Evolutionary conservation across 805 yeast species (phyloP).

Genomic region (Ogataea salicorniae): DNA sequence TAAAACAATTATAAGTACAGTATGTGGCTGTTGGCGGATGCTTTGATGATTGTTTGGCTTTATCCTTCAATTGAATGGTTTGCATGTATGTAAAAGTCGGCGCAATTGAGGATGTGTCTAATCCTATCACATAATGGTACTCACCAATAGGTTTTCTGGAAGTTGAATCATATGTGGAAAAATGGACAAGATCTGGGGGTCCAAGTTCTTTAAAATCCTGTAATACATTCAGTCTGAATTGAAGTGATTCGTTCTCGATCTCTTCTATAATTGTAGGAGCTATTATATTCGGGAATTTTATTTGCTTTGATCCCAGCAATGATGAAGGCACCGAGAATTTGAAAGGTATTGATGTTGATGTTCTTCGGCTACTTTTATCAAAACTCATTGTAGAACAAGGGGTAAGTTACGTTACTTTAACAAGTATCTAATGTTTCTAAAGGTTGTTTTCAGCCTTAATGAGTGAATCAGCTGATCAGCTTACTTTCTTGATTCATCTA

Average conservation of each 20-base stretch:
- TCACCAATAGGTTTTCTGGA: slow-evolving; percentile 46
- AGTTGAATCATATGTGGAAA: slow-evolving; percentile 39
- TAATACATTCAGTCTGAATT: slow-evolving; percentile 41
- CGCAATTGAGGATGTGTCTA: slow-evolving; percentile 47
- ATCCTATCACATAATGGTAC: slow-evolving; percentile 50
- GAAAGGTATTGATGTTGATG: slow-evolving; percentile 7
- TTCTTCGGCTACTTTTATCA: slow-evolving; percentile 1
- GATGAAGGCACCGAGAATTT: slow-evolving; percentile 4
- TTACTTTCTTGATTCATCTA: no score
- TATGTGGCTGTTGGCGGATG: slow-evolving; percentile 43
- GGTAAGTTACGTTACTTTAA: no score
- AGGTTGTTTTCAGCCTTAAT: no score
- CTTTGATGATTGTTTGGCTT: slow-evolving; percentile 21
- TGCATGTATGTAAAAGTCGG: slow-evolving; percentile 54
- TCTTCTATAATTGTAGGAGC: slow-evolving; percentile 39
- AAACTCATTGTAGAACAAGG: no score
- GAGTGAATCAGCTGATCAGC: no score
- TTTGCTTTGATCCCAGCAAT: slow-evolving; percentile 5
- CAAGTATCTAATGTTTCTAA: no score
- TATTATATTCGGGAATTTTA: slow-evolving; percentile 17
- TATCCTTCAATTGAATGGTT: slow-evolving; percentile 37
- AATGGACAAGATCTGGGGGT: slow-evolving; percentile 66
- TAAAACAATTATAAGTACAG: slow-evolving; percentile 70
- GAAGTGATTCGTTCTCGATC: slow-evolving; percentile 48
- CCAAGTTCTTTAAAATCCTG: slow-evolving; percentile 53